phyloP scores from a whole-genome alignment of 805 yeast genomes.

The Lipomyces chichibuensis region DNA sequence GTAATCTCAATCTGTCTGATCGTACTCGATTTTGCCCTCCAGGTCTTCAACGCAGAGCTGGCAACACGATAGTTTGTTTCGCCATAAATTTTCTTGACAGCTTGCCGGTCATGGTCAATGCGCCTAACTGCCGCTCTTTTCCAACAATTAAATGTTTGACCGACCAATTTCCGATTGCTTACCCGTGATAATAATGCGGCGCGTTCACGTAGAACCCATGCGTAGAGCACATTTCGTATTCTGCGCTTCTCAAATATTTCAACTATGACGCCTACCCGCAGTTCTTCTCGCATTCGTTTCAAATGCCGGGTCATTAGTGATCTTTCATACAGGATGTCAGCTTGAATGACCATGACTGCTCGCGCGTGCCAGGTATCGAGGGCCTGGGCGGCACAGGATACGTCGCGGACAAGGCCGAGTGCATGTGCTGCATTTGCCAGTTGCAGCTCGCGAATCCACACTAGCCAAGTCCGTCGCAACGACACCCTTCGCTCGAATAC shows the following conservation, averaged over 20 bases:
- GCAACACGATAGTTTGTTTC: constrained; percentile 17
- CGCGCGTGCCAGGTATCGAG: constrained; percentile 14
- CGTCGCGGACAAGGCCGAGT: not conserved
- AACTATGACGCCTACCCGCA: constrained; percentile 14
- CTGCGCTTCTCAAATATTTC: not conserved
- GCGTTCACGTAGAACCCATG: constrained; percentile 29
- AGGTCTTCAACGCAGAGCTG: not conserved
- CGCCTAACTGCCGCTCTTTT: constrained; percentile 1
- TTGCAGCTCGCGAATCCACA: constrained; percentile 12
- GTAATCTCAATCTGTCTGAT: not conserved
- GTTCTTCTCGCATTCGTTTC: constrained; percentile 19
- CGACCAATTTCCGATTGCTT: constrained; percentile 6
- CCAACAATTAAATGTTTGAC: constrained; percentile 13
- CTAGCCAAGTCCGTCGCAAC: constrained; percentile 17
- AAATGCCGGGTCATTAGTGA: constrained; percentile 5
- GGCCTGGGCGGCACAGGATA: not conserved
- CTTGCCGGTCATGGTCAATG: constrained; percentile 7
- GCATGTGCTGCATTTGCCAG: not conserved
- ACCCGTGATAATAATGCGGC: constrained; percentile 15
- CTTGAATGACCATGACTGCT: constrained; percentile 7
- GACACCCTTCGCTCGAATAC: constrained; percentile 16
- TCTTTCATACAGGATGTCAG: constrained; percentile 17
- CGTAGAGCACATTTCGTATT: constrained; percentile 6
- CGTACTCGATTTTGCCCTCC: constrained; percentile 7
- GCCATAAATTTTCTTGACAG: constrained; percentile 9